phyloP scores from a whole-genome alignment of 2,329 filamentous ascomycete genomes.

The Mycosphaerella sp. region DNA sequence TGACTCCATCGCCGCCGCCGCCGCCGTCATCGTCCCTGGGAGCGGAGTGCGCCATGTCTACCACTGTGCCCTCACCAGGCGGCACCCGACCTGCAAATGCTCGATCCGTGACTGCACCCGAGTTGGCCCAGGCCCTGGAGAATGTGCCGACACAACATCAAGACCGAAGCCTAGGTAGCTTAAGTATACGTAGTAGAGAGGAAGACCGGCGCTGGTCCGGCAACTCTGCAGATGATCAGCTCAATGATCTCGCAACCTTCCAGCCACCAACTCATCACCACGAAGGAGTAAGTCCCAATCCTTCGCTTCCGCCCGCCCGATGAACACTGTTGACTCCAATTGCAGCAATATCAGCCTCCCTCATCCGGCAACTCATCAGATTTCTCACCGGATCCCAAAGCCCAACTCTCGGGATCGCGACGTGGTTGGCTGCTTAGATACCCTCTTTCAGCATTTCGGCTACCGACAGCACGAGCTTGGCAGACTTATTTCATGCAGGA shows the following conservation, averaged over 20 bases:
- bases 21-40: not conserved
- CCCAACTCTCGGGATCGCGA: not conserved
- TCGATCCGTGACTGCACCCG: conserved; percentile 17
- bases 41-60: not conserved
- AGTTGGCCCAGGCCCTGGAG: conserved; percentile 17
- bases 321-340: not conserved
- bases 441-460: not conserved
- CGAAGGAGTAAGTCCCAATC: not conserved
- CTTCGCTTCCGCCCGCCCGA: too few species aligned
- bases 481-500: conserved; percentile 26
- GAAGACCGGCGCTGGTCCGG: conserved; percentile 5
- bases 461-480: conserved; percentile 18
- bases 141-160: not conserved
- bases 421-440: not conserved
- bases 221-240: conserved; percentile 2
- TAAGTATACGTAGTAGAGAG: not conserved
- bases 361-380: too few species aligned
- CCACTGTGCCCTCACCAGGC: conserved; percentile 28
- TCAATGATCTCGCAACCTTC: conserved; percentile 13
- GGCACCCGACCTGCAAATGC: conserved; percentile 26
- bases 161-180: not conserved
- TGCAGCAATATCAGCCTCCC: not conserved
- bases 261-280: not conserved
- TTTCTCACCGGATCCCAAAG: too few species aligned
- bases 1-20: too few species aligned